A percentile compares a stretch with the other conserved stretches of the same genome.
These are phyloP conservation scores for Clarireedia paspali DNA, from an alignment of 2,329 filamentous ascomycete genomes.

Conservation along the genomic window DNA sequence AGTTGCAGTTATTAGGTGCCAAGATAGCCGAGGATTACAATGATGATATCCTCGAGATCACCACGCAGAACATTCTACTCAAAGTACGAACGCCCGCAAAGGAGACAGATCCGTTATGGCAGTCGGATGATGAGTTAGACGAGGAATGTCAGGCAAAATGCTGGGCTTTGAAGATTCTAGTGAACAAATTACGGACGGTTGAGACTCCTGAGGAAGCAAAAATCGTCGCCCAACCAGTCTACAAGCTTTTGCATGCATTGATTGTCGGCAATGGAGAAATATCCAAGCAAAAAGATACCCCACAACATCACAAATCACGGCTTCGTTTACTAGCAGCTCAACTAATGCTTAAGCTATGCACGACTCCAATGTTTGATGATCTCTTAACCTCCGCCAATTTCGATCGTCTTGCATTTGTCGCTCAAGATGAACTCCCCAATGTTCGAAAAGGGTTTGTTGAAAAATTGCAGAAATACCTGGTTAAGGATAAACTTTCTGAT, in stretches of 20 bases:
- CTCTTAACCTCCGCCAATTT: constrained; percentile 67
- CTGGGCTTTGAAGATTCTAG: constrained; percentile 75
- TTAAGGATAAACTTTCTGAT: constrained; percentile 57
- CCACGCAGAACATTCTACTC: constrained; percentile 66
- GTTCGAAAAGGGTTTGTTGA: constrained; percentile 75
- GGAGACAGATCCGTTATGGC: constrained; percentile 55
- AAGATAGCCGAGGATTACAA: constrained; percentile 65
- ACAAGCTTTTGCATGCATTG: constrained; percentile 70
- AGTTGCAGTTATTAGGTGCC: constrained; percentile 68
- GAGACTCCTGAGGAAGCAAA: constrained; percentile 45
- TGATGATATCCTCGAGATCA: constrained; percentile 72
- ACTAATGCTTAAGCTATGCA: constrained; percentile 76
- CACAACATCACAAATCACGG: constrained; percentile 69
- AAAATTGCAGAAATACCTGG: constrained; percentile 86
- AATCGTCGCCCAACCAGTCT: constrained; percentile 58
- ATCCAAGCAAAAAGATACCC: constrained; percentile 66
- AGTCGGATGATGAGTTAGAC: constrained; percentile 59
- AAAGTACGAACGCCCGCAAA: constrained; percentile 57
- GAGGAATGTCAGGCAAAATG: constrained; percentile 78
- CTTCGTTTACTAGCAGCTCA: constrained; percentile 76
- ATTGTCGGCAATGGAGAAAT: constrained; percentile 73
- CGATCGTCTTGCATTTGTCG: constrained; percentile 70
- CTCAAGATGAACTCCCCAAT: constrained; percentile 66
- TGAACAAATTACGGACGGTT: constrained; percentile 67
- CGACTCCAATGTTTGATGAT: constrained; percentile 66